These are phyloP conservation scores for Fennellomyces sp. DNA, from an alignment of 371 early-diverging fungal species.

Conservation along the genomic window DNA sequence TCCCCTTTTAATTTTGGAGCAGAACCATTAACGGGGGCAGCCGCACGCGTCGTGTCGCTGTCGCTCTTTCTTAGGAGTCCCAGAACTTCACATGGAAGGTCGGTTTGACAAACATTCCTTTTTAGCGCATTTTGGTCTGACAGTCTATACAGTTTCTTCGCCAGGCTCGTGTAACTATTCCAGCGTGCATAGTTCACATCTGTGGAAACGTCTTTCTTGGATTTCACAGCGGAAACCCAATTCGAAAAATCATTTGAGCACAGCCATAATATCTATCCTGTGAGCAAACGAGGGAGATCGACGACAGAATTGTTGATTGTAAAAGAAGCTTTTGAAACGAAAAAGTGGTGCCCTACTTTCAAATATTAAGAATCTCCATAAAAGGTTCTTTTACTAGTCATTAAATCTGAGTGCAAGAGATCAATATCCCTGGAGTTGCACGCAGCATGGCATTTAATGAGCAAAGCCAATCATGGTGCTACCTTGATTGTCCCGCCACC, in stretches of 20 bases:
- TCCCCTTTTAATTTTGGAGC: neutral
- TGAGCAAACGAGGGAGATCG: neutral
- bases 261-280: too few relatives aligned
- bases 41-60: neutral
- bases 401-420: neutral
- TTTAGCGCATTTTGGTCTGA: neutral
- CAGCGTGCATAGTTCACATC: too few relatives aligned
- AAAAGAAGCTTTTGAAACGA: too few relatives aligned
- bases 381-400: neutral
- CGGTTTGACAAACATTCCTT: neutral
- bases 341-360: too few relatives aligned
- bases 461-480: neutral
- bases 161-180: neutral
- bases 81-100: neutral
- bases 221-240: too few relatives aligned
- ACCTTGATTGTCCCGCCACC: too few relatives aligned
- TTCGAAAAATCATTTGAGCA: too few relatives aligned
- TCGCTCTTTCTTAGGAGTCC: neutral
- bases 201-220: too few relatives aligned
- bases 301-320: neutral
- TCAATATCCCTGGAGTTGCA: neutral
- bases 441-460: neutral
- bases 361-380: slow-evolving; percentile 3
- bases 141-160: too few relatives aligned
- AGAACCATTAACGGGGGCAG: too few relatives aligned